phyloP scores from a whole-genome alignment of 2,329 filamentous ascomycete genomes.

The Fulvia fulva region DNA sequence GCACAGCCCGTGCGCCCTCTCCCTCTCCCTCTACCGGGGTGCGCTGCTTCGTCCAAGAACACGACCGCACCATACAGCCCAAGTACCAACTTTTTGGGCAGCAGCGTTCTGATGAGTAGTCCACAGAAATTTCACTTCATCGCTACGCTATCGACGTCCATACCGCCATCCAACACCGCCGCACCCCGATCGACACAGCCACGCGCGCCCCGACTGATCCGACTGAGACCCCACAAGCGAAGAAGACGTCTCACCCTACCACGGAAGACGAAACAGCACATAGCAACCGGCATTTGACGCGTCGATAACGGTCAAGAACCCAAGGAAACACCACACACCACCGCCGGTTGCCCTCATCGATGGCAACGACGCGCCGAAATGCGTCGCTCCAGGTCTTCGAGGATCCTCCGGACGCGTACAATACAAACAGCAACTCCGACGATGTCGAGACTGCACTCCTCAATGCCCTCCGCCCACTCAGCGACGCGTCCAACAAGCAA shows the following conservation, averaged over 20 bases:
- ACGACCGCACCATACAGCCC: background rate
- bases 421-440: constrained; percentile 37
- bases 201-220: background rate
- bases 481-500: constrained; percentile 49
- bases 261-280: constrained; percentile 1
- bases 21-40: background rate
- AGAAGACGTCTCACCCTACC: background rate
- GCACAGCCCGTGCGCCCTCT: background rate
- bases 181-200: constrained; percentile 1
- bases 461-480: constrained; percentile 40
- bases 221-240: background rate
- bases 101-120: constrained; percentile 5
- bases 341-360: constrained; percentile 8
- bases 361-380: constrained; percentile 52
- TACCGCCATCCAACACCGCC: background rate
- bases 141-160: background rate
- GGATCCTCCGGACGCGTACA: constrained; percentile 42
- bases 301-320: background rate
- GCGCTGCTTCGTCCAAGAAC: constrained; percentile 5
- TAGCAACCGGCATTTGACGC: constrained; percentile 5
- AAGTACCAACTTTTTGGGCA: background rate
- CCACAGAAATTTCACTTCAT: constrained; percentile 5
- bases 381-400: constrained; percentile 56
- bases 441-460: constrained; percentile 53
- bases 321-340: constrained; percentile 1